These are phyloP conservation scores for Acacia concinna DNA, from an alignment of 331 rosid genomes.

Conservation along the genomic window DNA sequence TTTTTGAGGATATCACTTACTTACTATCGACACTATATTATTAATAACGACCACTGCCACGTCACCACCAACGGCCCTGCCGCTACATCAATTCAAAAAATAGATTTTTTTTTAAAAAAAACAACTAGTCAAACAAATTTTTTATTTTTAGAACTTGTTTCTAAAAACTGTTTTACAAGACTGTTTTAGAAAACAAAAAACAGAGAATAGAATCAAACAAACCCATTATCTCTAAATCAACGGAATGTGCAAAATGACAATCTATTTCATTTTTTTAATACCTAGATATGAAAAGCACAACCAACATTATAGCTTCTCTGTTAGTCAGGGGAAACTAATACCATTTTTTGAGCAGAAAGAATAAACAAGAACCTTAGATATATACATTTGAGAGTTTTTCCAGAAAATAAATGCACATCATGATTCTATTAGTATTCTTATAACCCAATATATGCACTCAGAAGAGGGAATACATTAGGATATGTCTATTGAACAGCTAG, in stretches of 20 bases:
- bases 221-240: constrained; percentile 5
- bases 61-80: too few species aligned
- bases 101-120: too few species aligned
- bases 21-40: too few species aligned
- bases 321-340: background rate
- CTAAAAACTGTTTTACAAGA: too few species aligned
- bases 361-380: background rate
- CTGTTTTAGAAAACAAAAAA: too few species aligned
- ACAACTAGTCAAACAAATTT: too few species aligned
- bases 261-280: constrained; percentile 7
- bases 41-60: too few species aligned
- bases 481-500: background rate
- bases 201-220: too few species aligned
- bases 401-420: background rate
- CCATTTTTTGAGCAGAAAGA: background rate
- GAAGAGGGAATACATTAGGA: background rate
- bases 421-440: background rate
- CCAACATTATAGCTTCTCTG: background rate
- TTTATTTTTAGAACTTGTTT: too few species aligned
- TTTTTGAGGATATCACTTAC: too few species aligned
- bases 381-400: background rate
- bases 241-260: background rate
- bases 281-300: background rate
- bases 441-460: background rate
- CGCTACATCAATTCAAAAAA: too few species aligned